phyloP scores from a whole-genome alignment of 768 basidiomycete genomes.

The Lactarius akahatsu region DNA sequence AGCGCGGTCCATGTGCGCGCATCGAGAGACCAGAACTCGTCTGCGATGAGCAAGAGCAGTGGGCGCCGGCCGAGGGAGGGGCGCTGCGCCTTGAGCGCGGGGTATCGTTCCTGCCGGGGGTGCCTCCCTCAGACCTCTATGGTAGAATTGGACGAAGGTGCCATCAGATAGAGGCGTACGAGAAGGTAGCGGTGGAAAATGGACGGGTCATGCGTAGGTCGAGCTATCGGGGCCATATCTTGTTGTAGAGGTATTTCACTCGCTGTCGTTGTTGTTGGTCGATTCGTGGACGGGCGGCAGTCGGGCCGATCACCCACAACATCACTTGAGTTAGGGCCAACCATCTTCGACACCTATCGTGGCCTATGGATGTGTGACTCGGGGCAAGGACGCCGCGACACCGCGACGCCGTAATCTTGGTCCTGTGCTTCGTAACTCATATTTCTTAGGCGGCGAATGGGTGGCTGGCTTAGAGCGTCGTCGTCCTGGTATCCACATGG shows the following conservation, averaged over 20 bases:
- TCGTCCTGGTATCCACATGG: background rate
- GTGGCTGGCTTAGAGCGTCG: background rate
- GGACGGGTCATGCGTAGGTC: background rate
- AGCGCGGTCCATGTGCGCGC: slow-evolving; percentile 14
- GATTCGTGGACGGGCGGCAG: too few species aligned
- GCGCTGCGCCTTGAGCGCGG: slow-evolving; percentile 3
- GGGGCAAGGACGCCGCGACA: background rate
- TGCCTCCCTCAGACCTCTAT: background rate
- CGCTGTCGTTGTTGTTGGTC: background rate
- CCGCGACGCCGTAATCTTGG: background rate
- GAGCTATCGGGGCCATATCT: background rate
- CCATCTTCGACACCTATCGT: background rate
- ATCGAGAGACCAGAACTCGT: slow-evolving; percentile 24
- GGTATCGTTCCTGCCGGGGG: slow-evolving; percentile 14
- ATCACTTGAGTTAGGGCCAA: background rate
- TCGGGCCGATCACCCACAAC: too few species aligned
- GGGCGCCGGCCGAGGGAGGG: slow-evolving; percentile 11
- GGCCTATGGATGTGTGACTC: background rate
- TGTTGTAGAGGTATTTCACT: background rate
- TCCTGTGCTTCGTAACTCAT: background rate
- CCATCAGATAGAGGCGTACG: slow-evolving; percentile 11
- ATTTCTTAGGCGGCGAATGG: background rate
- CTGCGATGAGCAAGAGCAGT: slow-evolving; percentile 9
- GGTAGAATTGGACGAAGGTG: background rate
- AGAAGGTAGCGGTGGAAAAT: slow-evolving; percentile 15